A percentile compares a stretch with the other conserved stretches of the same genome.
Conservation (phyloP, 805 yeast genomes). For the Yarrowia phangngaensis region DNA sequence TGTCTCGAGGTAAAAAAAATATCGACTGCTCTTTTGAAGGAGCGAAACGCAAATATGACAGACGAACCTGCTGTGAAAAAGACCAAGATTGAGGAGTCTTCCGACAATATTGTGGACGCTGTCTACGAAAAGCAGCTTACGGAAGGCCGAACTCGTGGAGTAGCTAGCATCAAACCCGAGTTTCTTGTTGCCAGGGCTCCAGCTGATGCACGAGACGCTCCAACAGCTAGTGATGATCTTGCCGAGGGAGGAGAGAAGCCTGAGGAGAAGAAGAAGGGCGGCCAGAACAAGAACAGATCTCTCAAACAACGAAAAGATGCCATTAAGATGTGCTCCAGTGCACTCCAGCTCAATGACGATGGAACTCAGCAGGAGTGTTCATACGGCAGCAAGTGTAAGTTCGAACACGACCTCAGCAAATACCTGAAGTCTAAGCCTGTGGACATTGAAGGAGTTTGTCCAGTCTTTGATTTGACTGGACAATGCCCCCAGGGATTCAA, state of each 20-base stretch:
- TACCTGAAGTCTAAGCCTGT: slow-evolving; percentile 63
- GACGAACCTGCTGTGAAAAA: slow-evolving; percentile 35
- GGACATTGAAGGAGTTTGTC: slow-evolving; percentile 77
- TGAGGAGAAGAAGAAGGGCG: slow-evolving; percentile 53
- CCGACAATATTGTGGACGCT: slow-evolving; percentile 29
- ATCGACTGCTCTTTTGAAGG: no score
- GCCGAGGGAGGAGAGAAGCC: slow-evolving; percentile 40
- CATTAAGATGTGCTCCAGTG: slow-evolving; percentile 59
- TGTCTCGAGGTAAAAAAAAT: no score
- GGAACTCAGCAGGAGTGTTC: slow-evolving; percentile 39
- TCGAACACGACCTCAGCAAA: slow-evolving; percentile 64
- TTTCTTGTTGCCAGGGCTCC: slow-evolving; percentile 44
- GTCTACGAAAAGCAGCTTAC: slow-evolving; percentile 30
- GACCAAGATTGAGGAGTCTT: slow-evolving; percentile 30
- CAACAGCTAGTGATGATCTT: slow-evolving; percentile 32
- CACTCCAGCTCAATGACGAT: slow-evolving; percentile 29
- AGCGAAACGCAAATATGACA: slow-evolving; percentile 27
- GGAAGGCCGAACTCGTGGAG: slow-evolving; percentile 49
- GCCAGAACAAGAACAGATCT: slow-evolving; percentile 82
- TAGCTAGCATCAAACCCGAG: slow-evolving; percentile 75
- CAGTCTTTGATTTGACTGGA: slow-evolving; percentile 77
- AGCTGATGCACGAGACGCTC: slow-evolving; percentile 26
- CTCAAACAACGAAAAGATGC: slow-evolving; percentile 63
- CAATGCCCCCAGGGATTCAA: slow-evolving; percentile 89
- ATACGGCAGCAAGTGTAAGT: slow-evolving; percentile 70